Percentiles rank a stretch among this genome's conserved stretches.
Conservation (phyloP, 495 filamentous ascomycete genomes). For the Penicillium bovifimosum region DNA sequence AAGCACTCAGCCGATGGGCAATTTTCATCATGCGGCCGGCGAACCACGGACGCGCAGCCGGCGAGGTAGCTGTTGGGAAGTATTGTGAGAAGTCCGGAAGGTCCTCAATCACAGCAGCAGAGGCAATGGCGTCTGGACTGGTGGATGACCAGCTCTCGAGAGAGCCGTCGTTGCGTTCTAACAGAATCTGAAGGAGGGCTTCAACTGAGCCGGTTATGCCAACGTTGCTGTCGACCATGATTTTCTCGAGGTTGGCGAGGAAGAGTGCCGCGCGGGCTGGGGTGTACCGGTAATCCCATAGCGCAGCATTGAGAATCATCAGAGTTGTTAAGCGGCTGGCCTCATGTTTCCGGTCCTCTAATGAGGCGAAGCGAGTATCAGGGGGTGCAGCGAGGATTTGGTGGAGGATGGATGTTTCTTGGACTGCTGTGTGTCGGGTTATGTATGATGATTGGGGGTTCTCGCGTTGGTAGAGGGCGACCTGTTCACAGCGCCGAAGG, state of each 20-base stretch:
- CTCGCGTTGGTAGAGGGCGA: conserved; percentile 25
- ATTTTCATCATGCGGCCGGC: conserved; percentile 40
- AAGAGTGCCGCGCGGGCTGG: conserved; percentile 23
- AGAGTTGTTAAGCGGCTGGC: conserved; percentile 29
- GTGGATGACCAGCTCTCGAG: neutral
- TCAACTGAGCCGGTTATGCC: conserved; percentile 34
- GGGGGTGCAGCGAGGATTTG: conserved; percentile 30
- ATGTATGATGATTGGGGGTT: conserved; percentile 11
- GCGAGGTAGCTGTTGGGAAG: conserved; percentile 18
- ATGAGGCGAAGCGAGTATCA: conserved; percentile 25
- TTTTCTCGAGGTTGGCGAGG: conserved; percentile 25
- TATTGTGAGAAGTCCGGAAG: conserved; percentile 32
- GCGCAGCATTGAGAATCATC: conserved; percentile 35
- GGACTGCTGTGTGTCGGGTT: conserved; percentile 25
- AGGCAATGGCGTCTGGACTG: neutral
- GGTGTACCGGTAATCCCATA: conserved; percentile 39
- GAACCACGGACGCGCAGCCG: conserved; percentile 37
- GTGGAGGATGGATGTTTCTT: conserved; percentile 21
- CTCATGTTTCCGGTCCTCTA: conserved; percentile 35
- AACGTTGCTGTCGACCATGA: conserved; percentile 33
- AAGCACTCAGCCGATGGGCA: conserved; percentile 31
- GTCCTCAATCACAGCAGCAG: neutral
- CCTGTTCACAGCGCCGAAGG: conserved; percentile 33
- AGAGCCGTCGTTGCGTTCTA: conserved; percentile 31
- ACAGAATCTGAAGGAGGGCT: conserved; percentile 36